A percentile compares a stretch with the other conserved stretches of the same genome.
These are phyloP conservation scores for Pistacia integerrima DNA, from an alignment of 345 rosid species.

Conservation along the genomic window DNA sequence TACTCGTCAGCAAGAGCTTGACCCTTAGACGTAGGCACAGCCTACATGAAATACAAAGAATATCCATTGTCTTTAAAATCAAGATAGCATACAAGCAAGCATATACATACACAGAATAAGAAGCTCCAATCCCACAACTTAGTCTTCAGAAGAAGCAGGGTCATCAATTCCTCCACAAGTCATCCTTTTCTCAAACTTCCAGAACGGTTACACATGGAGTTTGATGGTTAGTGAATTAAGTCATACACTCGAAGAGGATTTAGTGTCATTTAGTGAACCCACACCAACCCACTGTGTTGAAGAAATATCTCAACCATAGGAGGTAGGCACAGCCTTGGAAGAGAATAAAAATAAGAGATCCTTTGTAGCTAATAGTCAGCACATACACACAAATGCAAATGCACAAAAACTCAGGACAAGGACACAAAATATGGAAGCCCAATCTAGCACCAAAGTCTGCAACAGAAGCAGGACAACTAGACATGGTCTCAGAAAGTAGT, in stretches of 20 bases:
- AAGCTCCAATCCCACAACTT: neutral
- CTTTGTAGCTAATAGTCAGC: neutral
- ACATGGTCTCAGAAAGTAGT: neutral
- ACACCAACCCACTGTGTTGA: neutral
- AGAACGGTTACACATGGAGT: too few species aligned
- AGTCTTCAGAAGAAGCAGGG: neutral
- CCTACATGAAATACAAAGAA: constrained; percentile 37
- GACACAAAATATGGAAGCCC: neutral
- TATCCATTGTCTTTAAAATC: constrained; percentile 1
- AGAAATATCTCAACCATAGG: constrained; percentile 48
- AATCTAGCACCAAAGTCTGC: constrained; percentile 3
- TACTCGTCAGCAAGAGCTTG: constrained; percentile 87
- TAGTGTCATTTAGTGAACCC: neutral
- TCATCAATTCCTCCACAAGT: neutral
- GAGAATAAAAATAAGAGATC: constrained; percentile 6
- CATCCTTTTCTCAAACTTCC: neutral
- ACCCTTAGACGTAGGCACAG: constrained; percentile 79
- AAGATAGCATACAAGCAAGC: neutral
- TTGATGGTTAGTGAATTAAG: neutral
- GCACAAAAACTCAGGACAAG: neutral
- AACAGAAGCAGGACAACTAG: neutral
- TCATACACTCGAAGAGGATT: neutral
- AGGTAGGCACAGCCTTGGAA: constrained; percentile 59
- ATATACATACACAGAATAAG: neutral
- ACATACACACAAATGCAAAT: neutral